Evolutionary conservation across 306 rosid genomes (phyloP).

Genomic region (Castanea crenata): DNA sequence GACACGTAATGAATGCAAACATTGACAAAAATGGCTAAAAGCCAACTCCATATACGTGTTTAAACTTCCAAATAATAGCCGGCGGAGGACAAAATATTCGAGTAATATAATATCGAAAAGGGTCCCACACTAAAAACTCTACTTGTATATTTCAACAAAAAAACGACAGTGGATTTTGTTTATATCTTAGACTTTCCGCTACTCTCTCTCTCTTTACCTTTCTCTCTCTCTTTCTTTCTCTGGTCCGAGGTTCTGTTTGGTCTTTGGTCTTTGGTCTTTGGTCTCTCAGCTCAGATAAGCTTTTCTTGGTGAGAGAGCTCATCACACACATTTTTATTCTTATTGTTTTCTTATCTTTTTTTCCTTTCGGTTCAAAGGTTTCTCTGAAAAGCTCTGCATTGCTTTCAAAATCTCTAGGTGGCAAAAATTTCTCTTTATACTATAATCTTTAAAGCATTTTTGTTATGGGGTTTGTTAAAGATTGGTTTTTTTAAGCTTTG

Average conservation of each 20-base stretch:
- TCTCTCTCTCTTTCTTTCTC: not conserved
- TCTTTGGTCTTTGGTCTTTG: not conserved
- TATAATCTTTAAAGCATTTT: not conserved
- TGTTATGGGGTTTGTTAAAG: not conserved
- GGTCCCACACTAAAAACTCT: no score
- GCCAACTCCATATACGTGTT: no score
- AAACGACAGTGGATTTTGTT: not conserved
- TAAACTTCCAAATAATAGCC: no score
- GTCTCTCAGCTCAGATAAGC: constrained; percentile 11
- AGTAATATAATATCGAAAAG: no score
- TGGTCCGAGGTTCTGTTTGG: not conserved
- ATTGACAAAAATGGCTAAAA: no score
- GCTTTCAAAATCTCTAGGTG: not conserved
- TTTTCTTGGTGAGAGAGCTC: constrained; percentile 13
- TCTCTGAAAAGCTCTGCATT: constrained; percentile 1
- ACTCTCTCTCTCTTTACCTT: not conserved
- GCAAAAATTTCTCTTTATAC: not conserved
- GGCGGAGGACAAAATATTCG: no score
- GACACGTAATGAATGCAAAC: no score
- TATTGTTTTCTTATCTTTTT: not conserved
- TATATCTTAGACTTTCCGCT: not conserved
- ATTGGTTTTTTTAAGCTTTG: no score
- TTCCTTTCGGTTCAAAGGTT: not conserved
- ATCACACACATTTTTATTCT: not conserved
- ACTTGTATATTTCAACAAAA: no score